Evolutionary conservation across 306 rosid species (phyloP), one percentile per base, ranked within the genome.

Genomic region (Casuarina glauca): DNA sequence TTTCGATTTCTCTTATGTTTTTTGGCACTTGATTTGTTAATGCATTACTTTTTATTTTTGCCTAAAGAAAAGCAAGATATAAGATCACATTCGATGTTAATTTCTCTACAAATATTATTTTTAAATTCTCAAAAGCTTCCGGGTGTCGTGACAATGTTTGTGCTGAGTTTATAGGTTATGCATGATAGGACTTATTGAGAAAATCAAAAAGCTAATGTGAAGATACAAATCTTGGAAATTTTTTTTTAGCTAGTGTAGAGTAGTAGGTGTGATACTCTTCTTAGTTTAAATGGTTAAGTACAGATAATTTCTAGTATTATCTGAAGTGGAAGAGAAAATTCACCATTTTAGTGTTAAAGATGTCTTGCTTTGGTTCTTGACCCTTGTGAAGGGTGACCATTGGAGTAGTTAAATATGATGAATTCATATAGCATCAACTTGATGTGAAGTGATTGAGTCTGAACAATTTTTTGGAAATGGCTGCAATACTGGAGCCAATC

Each of bases 21-120:
- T 8, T 19, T 15, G 17, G 10, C 3, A 35, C 17, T 74, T 44
- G 20, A 72, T 43, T 16, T 76, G 35, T 50, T 73, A 35, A 46
- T 67, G 64, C 53, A 16, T 72, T 36, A 66, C 62, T 70, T 58
- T 53, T 61, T 26, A 26, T 26, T 26, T 26, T 26, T 26, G 1
- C 1, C 32, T 26, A 26, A 19, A 3, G 35, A 78, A 17, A 58
- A 9, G 62, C 32, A 26, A 26, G 48, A 69, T 77, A 42, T 81
- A 39, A 68, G 39, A 77, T 82, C 68, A 73, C 66, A 68, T 58
- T 48, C 67, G 54, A 76, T 62, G 53, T 66, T 41, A 69, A 79
- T 45, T 4, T 58, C 9, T 58, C 60, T 73, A 32, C 7, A 11
- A 61, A 13, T 43, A 63, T 6, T 82, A 55, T 54, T 61, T 2